Evolutionary conservation across 768 basidiomycete species (phyloP).

Genomic region (Termitomyces sp.): DNA sequence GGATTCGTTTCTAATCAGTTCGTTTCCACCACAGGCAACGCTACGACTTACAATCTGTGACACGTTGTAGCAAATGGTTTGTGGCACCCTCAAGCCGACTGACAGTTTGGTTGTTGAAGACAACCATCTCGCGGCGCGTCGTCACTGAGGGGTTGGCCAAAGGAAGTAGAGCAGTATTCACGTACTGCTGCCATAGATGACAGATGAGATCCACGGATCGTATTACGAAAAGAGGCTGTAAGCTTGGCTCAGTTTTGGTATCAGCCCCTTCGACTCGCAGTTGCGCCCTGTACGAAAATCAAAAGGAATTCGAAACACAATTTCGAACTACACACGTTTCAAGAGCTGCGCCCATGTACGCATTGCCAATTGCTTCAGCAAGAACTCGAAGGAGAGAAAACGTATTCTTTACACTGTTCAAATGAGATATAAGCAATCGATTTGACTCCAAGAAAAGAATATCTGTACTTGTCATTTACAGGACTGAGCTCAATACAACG

Average conservation of each 20-base stretch:
- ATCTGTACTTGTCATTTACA: conserved; percentile 74
- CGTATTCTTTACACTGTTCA: conserved; percentile 78
- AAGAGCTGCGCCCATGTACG: conserved; percentile 86
- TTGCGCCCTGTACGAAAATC: conserved; percentile 47
- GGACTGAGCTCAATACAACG: conserved; percentile 87
- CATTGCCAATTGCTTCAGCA: conserved; percentile 77
- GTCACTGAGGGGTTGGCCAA: conserved; percentile 83
- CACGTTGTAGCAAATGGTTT: conserved; percentile 72
- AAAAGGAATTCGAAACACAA: neutral
- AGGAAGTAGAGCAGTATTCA: conserved; percentile 85
- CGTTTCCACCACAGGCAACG: neutral
- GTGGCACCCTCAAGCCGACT: conserved; percentile 79
- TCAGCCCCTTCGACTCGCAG: conserved; percentile 70
- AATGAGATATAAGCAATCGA: neutral
- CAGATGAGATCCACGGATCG: conserved; percentile 79
- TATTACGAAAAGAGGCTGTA: conserved; percentile 62
- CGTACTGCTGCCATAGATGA: conserved; percentile 96
- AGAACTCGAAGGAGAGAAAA: conserved; percentile 78
- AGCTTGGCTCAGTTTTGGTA: conserved; percentile 71
- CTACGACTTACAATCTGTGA: conserved; percentile 65
- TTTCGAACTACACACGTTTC: conserved; percentile 66
- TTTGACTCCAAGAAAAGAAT: neutral
- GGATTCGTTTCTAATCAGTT: neutral
- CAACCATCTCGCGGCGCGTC: conserved; percentile 84
- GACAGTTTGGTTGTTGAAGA: conserved; percentile 86